Evolutionary conservation across 176 grass and related monocot genomes (phyloP), one percentile per base, ranked within the genome.

Genomic region (Neostapfia colusana): DNA sequence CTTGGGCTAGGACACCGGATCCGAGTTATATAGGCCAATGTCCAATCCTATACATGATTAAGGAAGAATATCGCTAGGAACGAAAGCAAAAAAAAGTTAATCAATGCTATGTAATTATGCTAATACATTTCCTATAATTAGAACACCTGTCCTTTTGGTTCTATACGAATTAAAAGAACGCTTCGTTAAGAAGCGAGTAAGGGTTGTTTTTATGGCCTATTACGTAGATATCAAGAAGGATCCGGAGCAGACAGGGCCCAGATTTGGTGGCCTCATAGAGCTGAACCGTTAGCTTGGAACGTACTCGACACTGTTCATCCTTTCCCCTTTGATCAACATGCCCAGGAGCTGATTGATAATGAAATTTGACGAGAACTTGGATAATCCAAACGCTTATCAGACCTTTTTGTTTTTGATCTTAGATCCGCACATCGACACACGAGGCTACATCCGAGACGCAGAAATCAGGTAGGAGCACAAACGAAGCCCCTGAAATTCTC

Each of bases 201-300:
- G 8, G 28, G 58, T 72, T 81, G 28, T 27, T 75, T 80, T 44
- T 69, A 63, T 55, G 14, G 28, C 11, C 44, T 14, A 76, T 84
- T 88, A 66, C 65, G 57, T 70, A 66, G 31, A 84, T 88, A 77
- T 66, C 86, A 27, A 84, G 57, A 65, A 71, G 17, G 71, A 84
- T 81, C 76, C 40, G 39, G 65, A 65, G 38, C 27, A 28, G 65
- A 35, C 57, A 41, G 13, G 46, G n/a, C 63, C 71, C 23, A 69
- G 71, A 84, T 84, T 44, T 65, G 57, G 64, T 71, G 77, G 46
- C 57, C 56, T 60, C 70, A 14, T 38, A 75, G 49, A 11, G 31
- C 26, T 9, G 41, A 41, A 49, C 65, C 56, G 14, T 36, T 84
- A 53, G 64, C 38, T 84, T 84, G 65, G 17, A 76, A 43, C 77